Percentiles rank a stretch among this genome's conserved stretches.
phyloP scores from a whole-genome alignment of 805 yeast species.

The Ascoidea tarda region DNA sequence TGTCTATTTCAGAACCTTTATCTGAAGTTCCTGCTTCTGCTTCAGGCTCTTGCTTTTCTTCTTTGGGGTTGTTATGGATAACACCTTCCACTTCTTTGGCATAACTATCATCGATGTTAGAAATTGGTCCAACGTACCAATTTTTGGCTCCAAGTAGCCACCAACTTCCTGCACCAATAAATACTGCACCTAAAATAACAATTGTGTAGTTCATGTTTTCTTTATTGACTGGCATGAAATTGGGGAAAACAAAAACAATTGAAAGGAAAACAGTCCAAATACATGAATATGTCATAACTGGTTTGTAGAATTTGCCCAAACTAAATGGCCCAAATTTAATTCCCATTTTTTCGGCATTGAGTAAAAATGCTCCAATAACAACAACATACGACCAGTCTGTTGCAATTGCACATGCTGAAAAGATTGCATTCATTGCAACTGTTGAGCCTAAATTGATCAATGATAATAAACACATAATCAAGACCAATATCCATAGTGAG shows the following conservation, averaged over 20 bases:
- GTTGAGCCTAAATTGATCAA: conserved; percentile 28
- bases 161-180: conserved; percentile 26
- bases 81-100: conserved; percentile 4
- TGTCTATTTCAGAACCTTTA: too few species aligned
- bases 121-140: conserved; percentile 35
- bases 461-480: conserved; percentile 27
- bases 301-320: conserved; percentile 27
- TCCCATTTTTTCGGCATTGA: conserved; percentile 30
- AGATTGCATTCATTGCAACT: conserved; percentile 38
- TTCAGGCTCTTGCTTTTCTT: neutral
- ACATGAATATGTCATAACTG: conserved; percentile 21
- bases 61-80: neutral
- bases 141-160: conserved; percentile 33
- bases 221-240: conserved; percentile 25
- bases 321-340: conserved; percentile 34
- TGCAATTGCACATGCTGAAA: conserved; percentile 37
- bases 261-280: conserved; percentile 33
- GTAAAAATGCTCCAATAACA: conserved; percentile 27
- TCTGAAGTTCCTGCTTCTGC: too few species aligned
- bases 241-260: conserved; percentile 38
- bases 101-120: conserved; percentile 26
- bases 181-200: conserved; percentile 30
- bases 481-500: conserved; percentile 27
- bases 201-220: conserved; percentile 41
- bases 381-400: conserved; percentile 35